A percentile compares a stretch with the other conserved stretches of the same genome.
phyloP scores from a whole-genome alignment of 1,284 basidiomycete genomes.

The Ganoderma lucidum region DNA sequence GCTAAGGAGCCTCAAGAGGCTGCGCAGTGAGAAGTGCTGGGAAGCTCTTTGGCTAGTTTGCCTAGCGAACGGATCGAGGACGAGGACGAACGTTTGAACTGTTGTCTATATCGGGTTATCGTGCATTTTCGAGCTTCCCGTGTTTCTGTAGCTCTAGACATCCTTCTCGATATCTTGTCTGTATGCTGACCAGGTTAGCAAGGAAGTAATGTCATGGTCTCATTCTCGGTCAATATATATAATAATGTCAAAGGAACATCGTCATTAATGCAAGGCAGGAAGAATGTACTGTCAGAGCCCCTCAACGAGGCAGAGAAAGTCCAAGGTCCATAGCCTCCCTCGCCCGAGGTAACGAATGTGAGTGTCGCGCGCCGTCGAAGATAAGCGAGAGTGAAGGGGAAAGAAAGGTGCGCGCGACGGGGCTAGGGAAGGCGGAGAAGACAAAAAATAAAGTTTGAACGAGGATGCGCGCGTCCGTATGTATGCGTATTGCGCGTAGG shows the following conservation, averaged over 20 bases:
- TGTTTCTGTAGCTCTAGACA: too few species aligned
- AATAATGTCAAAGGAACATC: conserved; percentile 10
- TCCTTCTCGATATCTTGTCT: not conserved
- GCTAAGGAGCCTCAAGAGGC: too few species aligned
- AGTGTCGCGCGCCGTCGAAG: conserved; percentile 2
- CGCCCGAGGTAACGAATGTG: not conserved
- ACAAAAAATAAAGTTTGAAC: not conserved
- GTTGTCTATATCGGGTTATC: too few species aligned
- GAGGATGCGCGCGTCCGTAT: not conserved
- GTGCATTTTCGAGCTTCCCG: too few species aligned
- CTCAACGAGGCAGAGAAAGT: conserved; percentile 5
- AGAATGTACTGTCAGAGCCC: not conserved
- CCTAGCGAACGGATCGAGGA: too few species aligned
- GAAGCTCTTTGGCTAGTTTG: too few species aligned
- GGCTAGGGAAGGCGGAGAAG: conserved; percentile 1
- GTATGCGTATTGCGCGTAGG: not conserved
- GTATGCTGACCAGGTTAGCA: not conserved
- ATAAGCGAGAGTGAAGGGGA: not conserved
- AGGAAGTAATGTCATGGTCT: not conserved
- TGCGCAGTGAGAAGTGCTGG: too few species aligned
- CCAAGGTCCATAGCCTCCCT: conserved; percentile 4
- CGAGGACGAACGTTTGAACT: too few species aligned
- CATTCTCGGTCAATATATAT: conserved; percentile 5
- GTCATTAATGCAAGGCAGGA: not conserved
- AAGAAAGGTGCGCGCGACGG: not conserved